Percentiles rank a stretch among this genome's conserved stretches.
Conservation (phyloP, 2,329 filamentous ascomycete genomes). For the Leptographium flavum region DNA sequence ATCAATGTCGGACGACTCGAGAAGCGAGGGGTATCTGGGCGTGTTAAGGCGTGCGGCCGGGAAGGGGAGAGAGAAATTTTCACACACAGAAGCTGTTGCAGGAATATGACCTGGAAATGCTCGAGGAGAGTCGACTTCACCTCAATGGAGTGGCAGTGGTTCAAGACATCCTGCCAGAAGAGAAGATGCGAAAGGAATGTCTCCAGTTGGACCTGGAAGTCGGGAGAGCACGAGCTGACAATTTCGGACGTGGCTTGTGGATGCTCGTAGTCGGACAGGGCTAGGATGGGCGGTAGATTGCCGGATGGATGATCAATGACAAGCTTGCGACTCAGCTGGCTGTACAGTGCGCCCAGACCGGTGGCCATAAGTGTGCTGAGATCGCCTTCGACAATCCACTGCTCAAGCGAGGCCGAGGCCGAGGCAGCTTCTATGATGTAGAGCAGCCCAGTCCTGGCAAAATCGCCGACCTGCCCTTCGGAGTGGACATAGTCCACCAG, state of each 20-base stretch:
- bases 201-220: conserved; percentile 75
- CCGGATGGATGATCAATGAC: conserved; percentile 65
- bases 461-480: conserved; percentile 87
- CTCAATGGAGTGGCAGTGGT: conserved; percentile 84
- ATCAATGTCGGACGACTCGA: conserved; percentile 94
- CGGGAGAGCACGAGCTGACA: conserved; percentile 56
- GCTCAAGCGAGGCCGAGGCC: conserved; percentile 70
- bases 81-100: conserved; percentile 78
- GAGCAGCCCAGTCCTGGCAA: conserved; percentile 81
- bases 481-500: conserved; percentile 95
- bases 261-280: conserved; percentile 77
- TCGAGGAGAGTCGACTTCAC: conserved; percentile 88
- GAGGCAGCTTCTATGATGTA: conserved; percentile 94
- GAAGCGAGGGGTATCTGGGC: conserved; percentile 73
- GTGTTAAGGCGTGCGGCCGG: neutral
- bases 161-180: conserved; percentile 97
- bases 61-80: neutral
- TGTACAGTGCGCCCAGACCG: conserved; percentile 65
- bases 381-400: conserved; percentile 95
- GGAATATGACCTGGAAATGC: conserved; percentile 92
- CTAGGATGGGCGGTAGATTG: conserved; percentile 67
- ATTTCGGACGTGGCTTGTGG: conserved; percentile 55
- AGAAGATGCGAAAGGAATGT: conserved; percentile 89
- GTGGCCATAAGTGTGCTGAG: conserved; percentile 95
- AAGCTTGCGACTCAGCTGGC: conserved; percentile 58